Base-by-base conservation (phyloP, 1,284 basidiomycete genomes). In the Trichosporon sp. region DNA sequence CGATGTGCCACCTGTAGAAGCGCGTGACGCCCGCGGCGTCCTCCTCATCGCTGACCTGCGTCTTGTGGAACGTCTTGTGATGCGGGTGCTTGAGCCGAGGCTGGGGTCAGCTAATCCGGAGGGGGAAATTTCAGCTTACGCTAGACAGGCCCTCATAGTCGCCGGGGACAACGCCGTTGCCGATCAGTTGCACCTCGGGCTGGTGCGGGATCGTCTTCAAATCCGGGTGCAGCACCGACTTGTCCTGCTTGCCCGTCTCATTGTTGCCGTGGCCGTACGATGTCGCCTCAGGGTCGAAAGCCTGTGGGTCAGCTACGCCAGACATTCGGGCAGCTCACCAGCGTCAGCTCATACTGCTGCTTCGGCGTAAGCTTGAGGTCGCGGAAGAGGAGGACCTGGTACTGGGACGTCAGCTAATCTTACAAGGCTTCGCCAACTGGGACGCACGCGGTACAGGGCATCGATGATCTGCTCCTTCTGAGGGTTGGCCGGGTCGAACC, bases 1-100 rank as follows among this genome's bases (percentile, higher is more conserved):
- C 94, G 81, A 96, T 95, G 83, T 96, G 93, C 92, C 93, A 94
- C 66, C 92, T 87, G 80, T 94, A 95, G 86, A 92, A 95, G 32
- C 93, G 88, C 12, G 93, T 95, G 56, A 86, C 82, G 29, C 92
- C 92, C 66, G 87, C 86, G 11, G 84, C 87, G 75, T 92, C 90
- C 72, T 96, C 93, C 75, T 91, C 91, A 1, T 87, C 85, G 2
- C 89, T 89, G 31, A 95, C 86, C n/a, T 97, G 18, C 1, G 91
- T 91, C 51, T 86, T 89, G 83, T 97, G 94, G 65, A 42, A 97
- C 1, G 91, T 92, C 51, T 86, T 89, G 83, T 97, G 94, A 65
- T 89, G 90, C 1, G 93, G 94, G 83, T 96, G 90, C 81, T 86
- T 87, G 64, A 87, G 81, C 72, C 85, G 78, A 34, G 84, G 82